These are phyloP conservation scores for Paecilomyces dactylethromorphus DNA, from an alignment of 2,329 filamentous ascomycete genomes.

Conservation along the genomic window DNA sequence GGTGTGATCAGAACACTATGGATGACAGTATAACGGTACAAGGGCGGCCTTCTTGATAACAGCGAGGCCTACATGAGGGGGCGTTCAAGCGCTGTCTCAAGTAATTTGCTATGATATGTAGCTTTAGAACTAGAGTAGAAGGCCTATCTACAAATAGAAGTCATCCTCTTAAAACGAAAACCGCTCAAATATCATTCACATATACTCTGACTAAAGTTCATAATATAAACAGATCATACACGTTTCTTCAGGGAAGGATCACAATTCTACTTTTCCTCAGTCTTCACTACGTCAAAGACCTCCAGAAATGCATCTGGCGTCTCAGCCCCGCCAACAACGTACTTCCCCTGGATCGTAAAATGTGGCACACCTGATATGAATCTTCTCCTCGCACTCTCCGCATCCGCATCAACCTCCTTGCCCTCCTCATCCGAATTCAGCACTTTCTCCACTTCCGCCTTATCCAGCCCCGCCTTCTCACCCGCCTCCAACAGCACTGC, in stretches of 20 bases:
- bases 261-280: slow-evolving; percentile 11
- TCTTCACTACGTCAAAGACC: slow-evolving; percentile 57
- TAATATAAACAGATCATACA: too few species aligned
- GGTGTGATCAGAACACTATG: neutral
- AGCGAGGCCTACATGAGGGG: neutral
- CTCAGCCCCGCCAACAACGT: slow-evolving; percentile 65
- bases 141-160: neutral
- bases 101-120: neutral
- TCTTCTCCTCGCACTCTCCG: slow-evolving; percentile 45
- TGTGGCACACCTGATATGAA: slow-evolving; percentile 65
- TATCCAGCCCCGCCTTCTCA: slow-evolving; percentile 48
- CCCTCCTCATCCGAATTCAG: slow-evolving; percentile 51
- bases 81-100: neutral
- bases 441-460: slow-evolving; percentile 48
- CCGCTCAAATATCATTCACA: too few species aligned
- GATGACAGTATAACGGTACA: neutral
- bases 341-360: slow-evolving; percentile 64
- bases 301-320: slow-evolving; percentile 61
- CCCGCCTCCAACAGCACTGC: slow-evolving; percentile 49
- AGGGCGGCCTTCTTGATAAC: neutral
- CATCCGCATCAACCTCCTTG: slow-evolving; percentile 52
- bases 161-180: neutral
- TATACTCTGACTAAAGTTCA: too few species aligned
- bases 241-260: neutral
- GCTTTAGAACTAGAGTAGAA: neutral